These are phyloP conservation scores for Sporothrix mexicana DNA, from an alignment of 2,329 filamentous ascomycete species.

Conservation along the genomic window DNA sequence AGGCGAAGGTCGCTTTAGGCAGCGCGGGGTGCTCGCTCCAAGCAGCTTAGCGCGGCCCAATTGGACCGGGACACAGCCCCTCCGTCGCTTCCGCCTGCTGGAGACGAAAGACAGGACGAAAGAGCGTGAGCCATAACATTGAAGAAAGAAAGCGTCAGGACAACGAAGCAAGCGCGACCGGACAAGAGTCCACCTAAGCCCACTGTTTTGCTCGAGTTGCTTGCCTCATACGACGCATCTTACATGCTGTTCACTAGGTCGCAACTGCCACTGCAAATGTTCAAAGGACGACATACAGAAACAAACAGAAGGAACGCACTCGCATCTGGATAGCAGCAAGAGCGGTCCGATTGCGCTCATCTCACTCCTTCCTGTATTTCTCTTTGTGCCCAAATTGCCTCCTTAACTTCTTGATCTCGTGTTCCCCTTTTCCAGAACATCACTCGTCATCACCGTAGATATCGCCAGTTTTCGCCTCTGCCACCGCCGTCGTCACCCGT, in stretches of 20 bases:
- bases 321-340: slow-evolving; percentile 7
- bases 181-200: not conserved
- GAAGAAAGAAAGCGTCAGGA: not conserved
- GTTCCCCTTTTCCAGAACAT: not conserved
- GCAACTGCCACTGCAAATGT: not conserved
- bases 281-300: not conserved
- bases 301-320: not conserved
- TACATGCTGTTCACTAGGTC: not conserved
- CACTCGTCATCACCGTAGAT: slow-evolving; percentile 1
- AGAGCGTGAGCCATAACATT: not conserved
- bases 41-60: slow-evolving; percentile 24
- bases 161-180: slow-evolving; percentile 16
- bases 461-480: slow-evolving; percentile 10
- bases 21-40: slow-evolving; percentile 26
- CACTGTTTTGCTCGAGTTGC: not conserved
- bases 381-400: slow-evolving; percentile 3
- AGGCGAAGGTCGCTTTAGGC: not conserved
- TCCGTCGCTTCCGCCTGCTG: slow-evolving; percentile 32
- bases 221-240: too few species aligned
- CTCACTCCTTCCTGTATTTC: not conserved
- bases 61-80: slow-evolving; percentile 29
- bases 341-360: not conserved
- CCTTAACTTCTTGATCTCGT: not conserved
- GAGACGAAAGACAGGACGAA: not conserved
- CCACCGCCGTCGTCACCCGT: slow-evolving; percentile 26